Evolutionary conservation across 2,329 filamentous ascomycete species (phyloP).

Genomic region (Claviceps sp.): DNA sequence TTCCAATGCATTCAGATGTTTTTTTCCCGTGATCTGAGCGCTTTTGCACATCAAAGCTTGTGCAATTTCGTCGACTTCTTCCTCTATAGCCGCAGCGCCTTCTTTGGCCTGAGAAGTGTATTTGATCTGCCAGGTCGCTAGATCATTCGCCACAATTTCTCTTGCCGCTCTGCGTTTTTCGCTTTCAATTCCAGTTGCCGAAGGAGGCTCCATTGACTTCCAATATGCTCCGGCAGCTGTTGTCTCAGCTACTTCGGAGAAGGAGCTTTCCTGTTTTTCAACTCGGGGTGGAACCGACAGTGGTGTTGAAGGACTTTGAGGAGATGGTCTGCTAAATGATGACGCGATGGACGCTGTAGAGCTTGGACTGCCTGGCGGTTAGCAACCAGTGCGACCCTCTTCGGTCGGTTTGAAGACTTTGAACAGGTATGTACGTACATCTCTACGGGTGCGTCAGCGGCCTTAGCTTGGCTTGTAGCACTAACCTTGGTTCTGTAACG

Average conservation of each 20-base stretch:
- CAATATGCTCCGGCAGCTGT: constrained; percentile 12
- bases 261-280: constrained; percentile 7
- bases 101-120: constrained; percentile 78
- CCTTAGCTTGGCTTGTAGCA: constrained; percentile 9
- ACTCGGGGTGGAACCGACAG: constrained; percentile 18
- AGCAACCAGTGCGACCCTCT: neutral
- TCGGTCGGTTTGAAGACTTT: neutral
- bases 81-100: constrained; percentile 60
- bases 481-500: constrained; percentile 42
- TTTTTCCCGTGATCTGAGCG: constrained; percentile 50
- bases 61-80: constrained; percentile 46
- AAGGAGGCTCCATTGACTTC: constrained; percentile 29
- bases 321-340: constrained; percentile 21
- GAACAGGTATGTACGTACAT: constrained; percentile 1
- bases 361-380: neutral
- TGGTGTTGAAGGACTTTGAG: constrained; percentile 15
- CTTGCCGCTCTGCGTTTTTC: constrained; percentile 44
- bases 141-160: constrained; percentile 61
- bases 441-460: neutral
- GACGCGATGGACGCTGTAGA: constrained; percentile 16
- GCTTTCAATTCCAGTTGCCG: constrained; percentile 33
- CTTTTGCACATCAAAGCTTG: constrained; percentile 46
- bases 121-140: constrained; percentile 76
- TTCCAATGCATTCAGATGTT: constrained; percentile 55
- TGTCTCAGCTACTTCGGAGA: constrained; percentile 17